Conservation (phyloP, 2,329 filamentous ascomycete genomes). For the Claviceps humidiphila region DNA sequence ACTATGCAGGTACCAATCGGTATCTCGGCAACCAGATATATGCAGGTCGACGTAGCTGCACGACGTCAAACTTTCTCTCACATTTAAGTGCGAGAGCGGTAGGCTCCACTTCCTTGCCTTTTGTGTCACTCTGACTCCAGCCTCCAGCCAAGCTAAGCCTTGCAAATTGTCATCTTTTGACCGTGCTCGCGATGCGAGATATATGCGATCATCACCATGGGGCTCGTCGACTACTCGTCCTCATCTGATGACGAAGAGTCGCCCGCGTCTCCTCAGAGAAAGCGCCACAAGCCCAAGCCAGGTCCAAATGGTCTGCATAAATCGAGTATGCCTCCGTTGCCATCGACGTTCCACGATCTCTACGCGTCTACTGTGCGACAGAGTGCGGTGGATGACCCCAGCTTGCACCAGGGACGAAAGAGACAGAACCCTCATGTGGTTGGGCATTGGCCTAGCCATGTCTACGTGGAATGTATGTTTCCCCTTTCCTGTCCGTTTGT, state of each 20-base stretch:
- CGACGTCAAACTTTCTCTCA: neutral
- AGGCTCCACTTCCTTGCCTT: neutral
- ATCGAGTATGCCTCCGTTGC: conserved; percentile 54
- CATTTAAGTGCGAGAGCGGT: neutral
- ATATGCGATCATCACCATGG: neutral
- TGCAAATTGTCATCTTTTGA: neutral
- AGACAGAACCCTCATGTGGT: conserved; percentile 70
- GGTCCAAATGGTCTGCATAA: neutral
- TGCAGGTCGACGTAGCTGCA: neutral
- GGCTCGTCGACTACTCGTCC: conserved; percentile 53
- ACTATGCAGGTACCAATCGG: too few relatives aligned
- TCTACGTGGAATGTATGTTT: conserved; percentile 81
- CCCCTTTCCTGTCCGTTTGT: neutral
- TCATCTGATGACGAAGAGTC: conserved; percentile 19
- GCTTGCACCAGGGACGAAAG: conserved; percentile 72
- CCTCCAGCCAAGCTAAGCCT: neutral
- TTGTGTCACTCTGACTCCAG: too few relatives aligned
- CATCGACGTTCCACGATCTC: conserved; percentile 70
- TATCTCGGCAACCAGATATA: neutral
- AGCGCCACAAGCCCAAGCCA: conserved; percentile 4
- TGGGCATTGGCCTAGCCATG: conserved; percentile 85
- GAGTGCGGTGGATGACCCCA: conserved; percentile 68
- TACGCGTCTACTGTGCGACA: conserved; percentile 73
- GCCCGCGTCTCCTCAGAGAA: conserved; percentile 11
- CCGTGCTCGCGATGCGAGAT: neutral